Base-by-base conservation (phyloP, 805 yeast species). In the Saitoella complicata region DNA sequence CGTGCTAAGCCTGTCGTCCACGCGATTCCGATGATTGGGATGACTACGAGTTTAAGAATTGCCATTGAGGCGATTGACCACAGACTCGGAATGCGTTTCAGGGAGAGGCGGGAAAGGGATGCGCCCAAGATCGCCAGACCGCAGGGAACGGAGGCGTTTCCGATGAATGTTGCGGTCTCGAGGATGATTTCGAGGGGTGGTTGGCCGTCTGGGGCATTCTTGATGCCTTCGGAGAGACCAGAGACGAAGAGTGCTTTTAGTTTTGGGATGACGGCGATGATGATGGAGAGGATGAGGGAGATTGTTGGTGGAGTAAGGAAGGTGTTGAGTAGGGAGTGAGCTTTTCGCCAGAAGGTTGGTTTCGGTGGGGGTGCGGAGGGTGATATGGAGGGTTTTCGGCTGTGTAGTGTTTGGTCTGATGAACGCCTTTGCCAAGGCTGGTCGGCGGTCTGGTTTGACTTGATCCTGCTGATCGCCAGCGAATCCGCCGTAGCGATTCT, bases 121-220 rank as follows among this genome's bases (percentile, higher is more conserved):
- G 88, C 94, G 1, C 97, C 97, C 31, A 88, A 61, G 47, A 88
- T 56, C 39, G 84, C 58, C 48, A 88, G 65, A 0, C 96, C 97
- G 46, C 84, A 61, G 1, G 96, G 97, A 33, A 88, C 94, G 42
- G 82, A 75, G 0, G 95, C 95, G 31, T 75, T 75, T 0, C 95
- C 95, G 6, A 88, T 65, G 57, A 88, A 88, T 2, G 73, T 57
- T 0, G 88, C 69, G 51, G 78, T 75, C 57, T 88, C 95, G 75
- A 88, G 81, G 5, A 87, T 45, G 51, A 87, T 87, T 34, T 84
- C 84, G 32, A 88, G 66, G 0, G 93, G 87, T 0, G 96, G 96
- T 45, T 69, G 67, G 1, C 69, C 67, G 60, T 88, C 97, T 0
- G 97, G 97, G 0, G 96, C 96, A 42, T 71, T 54, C 6, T 73